Conservation (phyloP, 108 stramenopile genomes). For the Nitzschia putrida region DNA sequence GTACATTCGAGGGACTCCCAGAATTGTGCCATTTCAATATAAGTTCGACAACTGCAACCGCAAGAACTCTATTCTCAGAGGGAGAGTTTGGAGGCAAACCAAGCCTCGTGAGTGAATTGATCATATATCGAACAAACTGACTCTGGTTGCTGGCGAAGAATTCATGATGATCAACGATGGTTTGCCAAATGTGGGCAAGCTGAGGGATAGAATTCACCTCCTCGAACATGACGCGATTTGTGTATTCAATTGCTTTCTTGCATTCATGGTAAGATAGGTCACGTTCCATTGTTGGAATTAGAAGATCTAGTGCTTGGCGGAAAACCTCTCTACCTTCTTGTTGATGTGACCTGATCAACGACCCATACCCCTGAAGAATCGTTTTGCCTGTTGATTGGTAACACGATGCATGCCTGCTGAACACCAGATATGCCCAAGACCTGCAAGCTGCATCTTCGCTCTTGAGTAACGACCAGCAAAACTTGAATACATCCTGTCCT, state of each 20-base stretch:
- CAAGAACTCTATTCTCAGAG: conserved; percentile 70
- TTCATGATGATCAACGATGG: conserved; percentile 69
- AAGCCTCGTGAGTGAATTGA: conserved; percentile 76
- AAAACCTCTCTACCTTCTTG: conserved; percentile 80
- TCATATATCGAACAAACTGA: conserved; percentile 81
- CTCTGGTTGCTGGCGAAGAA: conserved; percentile 64
- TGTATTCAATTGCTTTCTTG: conserved; percentile 74
- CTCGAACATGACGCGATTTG: conserved; percentile 88
- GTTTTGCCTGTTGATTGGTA: conserved; percentile 75
- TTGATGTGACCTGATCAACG: conserved; percentile 81
- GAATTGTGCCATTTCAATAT: conserved; percentile 79
- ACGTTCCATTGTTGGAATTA: conserved; percentile 78
- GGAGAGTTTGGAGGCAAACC: conserved; percentile 76
- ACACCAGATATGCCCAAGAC: conserved; percentile 89
- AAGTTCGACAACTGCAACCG: conserved; percentile 78
- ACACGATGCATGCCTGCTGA: conserved; percentile 78
- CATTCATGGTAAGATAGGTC: conserved; percentile 61
- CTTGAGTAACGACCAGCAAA: conserved; percentile 86
- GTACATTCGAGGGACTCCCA: no score
- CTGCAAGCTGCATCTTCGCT: conserved; percentile 82
- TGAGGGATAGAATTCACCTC: conserved; percentile 89
- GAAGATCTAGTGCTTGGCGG: conserved; percentile 73
- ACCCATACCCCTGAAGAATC: conserved; percentile 85
- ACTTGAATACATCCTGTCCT: conserved; percentile 86
- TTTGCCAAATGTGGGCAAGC: conserved; percentile 89